Conservation (phyloP, 176 grass and related monocot genomes). For the Lolium rigidum region DNA sequence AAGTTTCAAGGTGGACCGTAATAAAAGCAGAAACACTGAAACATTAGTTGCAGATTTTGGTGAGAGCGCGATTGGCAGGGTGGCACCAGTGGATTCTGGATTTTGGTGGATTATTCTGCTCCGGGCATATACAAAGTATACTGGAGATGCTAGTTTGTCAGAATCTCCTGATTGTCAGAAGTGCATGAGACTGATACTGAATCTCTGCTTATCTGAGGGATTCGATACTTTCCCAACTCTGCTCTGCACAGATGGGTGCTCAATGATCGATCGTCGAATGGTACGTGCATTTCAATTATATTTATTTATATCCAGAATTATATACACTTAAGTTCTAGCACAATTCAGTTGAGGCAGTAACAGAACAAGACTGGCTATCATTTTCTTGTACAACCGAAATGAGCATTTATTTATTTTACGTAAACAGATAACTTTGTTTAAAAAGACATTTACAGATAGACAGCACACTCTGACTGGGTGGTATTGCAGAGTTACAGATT, state of each 20-base stretch:
- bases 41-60: constrained; percentile 88
- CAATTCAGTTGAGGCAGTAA: constrained; percentile 6
- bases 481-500: neutral
- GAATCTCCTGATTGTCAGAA: constrained; percentile 91
- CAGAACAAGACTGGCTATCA: constrained; percentile 10
- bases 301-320: constrained; percentile 33
- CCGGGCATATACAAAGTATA: constrained; percentile 90
- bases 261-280: constrained; percentile 97
- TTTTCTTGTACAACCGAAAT: neutral
- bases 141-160: constrained; percentile 71
- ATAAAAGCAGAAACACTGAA: constrained; percentile 62
- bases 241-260: constrained; percentile 97
- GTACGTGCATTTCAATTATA: constrained; percentile 53
- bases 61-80: constrained; percentile 89
- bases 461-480: neutral
- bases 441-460: neutral
- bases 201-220: constrained; percentile 88
- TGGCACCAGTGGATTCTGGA: constrained; percentile 91
- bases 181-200: constrained; percentile 84
- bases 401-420: neutral
- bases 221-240: constrained; percentile 97
- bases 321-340: constrained; percentile 2
- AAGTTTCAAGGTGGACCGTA: constrained; percentile 91
- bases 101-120: constrained; percentile 99
- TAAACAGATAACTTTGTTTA: constrained; percentile 11